These are phyloP conservation scores for Colletotrichum kahawae DNA, from an alignment of 2,329 filamentous ascomycete genomes.

Conservation along the genomic window DNA sequence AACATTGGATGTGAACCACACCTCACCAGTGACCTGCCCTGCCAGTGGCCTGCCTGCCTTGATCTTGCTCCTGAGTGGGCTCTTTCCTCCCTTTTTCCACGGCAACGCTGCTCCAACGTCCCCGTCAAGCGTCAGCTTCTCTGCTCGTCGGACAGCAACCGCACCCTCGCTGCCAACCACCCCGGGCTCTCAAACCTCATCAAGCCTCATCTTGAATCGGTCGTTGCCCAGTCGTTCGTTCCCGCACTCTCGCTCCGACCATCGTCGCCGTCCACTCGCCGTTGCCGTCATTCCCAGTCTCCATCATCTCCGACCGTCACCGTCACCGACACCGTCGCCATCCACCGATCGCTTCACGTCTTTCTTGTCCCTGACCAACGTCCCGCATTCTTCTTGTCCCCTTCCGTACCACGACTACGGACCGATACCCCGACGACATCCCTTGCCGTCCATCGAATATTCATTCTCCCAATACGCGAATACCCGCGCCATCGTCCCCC, in stretches of 20 bases:
- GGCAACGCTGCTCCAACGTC: constrained; percentile 26
- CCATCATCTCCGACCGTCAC: background rate
- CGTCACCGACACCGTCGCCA: background rate
- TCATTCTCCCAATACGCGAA: background rate
- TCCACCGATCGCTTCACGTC: background rate
- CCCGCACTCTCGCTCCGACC: constrained; percentile 19
- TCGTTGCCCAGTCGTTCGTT: constrained; percentile 15
- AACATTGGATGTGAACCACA: background rate
- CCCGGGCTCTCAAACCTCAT: constrained; percentile 13
- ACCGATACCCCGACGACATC: background rate
- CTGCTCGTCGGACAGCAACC: constrained; percentile 22
- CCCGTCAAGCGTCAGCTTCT: background rate
- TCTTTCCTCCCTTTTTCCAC: constrained; percentile 27
- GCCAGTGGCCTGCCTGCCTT: background rate
- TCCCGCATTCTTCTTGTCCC: background rate
- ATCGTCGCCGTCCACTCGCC: background rate
- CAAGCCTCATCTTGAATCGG: background rate
- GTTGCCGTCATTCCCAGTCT: background rate
- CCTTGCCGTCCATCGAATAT: background rate
- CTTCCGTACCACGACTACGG: background rate
- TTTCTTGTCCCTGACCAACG: background rate
- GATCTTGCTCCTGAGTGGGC: background rate
- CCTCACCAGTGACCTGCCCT: background rate
- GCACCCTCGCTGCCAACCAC: constrained; percentile 6
- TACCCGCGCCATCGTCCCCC: background rate